Evolutionary conservation across 331 rosid species (phyloP).

Genomic region (Dryas integrifolia): DNA sequence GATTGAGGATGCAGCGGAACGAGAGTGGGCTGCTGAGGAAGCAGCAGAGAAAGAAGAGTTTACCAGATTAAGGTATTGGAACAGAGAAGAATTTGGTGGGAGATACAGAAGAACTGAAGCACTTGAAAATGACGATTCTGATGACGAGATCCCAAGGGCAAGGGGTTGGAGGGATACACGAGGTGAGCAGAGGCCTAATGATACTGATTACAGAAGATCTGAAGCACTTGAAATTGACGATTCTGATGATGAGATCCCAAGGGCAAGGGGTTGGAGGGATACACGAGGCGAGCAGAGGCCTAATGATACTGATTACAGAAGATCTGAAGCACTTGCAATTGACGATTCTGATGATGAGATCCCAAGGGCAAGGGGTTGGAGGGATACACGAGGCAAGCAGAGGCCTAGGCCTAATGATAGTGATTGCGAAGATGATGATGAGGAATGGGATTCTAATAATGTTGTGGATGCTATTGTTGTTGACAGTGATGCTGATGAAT

Average conservation of each 20-base stretch:
- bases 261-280: conserved; percentile 46
- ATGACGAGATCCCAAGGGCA: conserved; percentile 37
- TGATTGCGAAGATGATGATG: conserved; percentile 45
- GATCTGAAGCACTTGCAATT: conserved; percentile 50
- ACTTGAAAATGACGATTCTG: conserved; percentile 41
- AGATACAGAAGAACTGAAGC: conserved; percentile 63
- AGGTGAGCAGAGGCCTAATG: conserved; percentile 27
- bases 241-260: conserved; percentile 38
- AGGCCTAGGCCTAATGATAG: conserved; percentile 33
- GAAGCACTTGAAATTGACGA: conserved; percentile 48
- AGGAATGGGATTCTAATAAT: conserved; percentile 43
- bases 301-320: conserved; percentile 31
- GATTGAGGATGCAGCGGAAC: conserved; percentile 91
- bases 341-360: conserved; percentile 39
- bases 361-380: conserved; percentile 44
- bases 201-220: conserved; percentile 40
- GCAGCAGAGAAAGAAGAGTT: conserved; percentile 83
- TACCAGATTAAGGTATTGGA: conserved; percentile 67
- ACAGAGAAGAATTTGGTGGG: conserved; percentile 76
- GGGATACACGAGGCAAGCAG: conserved; percentile 37
- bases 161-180: conserved; percentile 43
- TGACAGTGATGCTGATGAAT: conserved; percentile 42
- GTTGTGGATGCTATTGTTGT: conserved; percentile 33
- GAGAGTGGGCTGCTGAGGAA: conserved; percentile 89
- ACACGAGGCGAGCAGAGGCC: conserved; percentile 35